Evolutionary conservation across 2,329 filamentous ascomycete species (phyloP).

Genomic region (Ploettnerulaceae sp.): DNA sequence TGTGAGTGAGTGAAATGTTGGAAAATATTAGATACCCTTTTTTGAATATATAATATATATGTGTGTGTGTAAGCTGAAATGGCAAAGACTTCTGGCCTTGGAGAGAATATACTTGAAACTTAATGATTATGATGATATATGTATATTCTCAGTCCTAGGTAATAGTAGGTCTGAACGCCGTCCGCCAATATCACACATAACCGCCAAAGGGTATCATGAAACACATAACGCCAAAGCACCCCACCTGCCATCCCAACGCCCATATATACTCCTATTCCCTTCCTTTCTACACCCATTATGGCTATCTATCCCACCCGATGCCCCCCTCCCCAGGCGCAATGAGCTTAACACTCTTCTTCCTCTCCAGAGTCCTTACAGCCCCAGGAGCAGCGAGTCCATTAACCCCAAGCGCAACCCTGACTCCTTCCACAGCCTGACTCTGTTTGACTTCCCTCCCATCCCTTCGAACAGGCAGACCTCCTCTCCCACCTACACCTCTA

Average conservation of each 20-base stretch:
- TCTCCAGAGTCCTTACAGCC: constrained; percentile 45
- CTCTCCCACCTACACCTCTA: constrained; percentile 16
- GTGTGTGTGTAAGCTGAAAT: too few species aligned
- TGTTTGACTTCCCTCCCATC: constrained; percentile 52
- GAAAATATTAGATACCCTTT: neutral
- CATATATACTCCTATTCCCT: neutral
- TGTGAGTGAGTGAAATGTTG: neutral
- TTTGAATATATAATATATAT: too few species aligned
- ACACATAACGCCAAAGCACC: constrained; percentile 7
- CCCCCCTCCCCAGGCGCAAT: constrained; percentile 33
- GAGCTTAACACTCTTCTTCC: constrained; percentile 62
- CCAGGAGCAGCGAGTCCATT: constrained; percentile 19
- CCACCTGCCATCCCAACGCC: neutral
- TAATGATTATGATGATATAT: too few species aligned
- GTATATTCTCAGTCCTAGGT: neutral
- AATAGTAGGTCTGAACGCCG: neutral
- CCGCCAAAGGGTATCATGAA: constrained; percentile 8
- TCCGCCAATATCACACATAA: neutral
- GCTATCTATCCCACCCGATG: neutral
- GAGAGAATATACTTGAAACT: too few species aligned
- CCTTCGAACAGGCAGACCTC: constrained; percentile 36
- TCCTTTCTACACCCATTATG: too few species aligned
- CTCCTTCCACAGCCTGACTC: constrained; percentile 56
- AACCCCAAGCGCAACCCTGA: constrained; percentile 46
- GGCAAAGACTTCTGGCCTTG: too few species aligned